These are phyloP conservation scores for rapeseed (Brassica napus) DNA, from an alignment of 345 rosid species.

Conservation along the genomic window DNA sequence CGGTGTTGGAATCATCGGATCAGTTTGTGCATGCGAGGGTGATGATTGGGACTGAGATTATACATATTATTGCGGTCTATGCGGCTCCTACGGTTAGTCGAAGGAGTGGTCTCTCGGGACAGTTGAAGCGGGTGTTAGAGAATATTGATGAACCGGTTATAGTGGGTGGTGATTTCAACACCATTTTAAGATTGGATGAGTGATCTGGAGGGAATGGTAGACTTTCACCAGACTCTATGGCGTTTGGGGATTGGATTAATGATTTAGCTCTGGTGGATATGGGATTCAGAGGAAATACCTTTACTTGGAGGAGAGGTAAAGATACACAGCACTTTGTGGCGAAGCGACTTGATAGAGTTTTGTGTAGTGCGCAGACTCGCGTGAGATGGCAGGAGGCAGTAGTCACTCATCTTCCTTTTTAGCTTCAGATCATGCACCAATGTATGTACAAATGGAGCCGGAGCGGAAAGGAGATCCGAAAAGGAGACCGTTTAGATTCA, in stretches of 20 bases:
- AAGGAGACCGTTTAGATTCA: neutral
- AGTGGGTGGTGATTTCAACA: too few relatives aligned
- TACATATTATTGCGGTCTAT: too few relatives aligned
- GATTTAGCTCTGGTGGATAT: neutral
- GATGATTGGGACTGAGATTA: too few relatives aligned
- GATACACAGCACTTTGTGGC: neutral
- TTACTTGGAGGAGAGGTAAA: too few relatives aligned
- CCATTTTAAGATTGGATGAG: too few relatives aligned
- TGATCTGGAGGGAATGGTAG: too few relatives aligned
- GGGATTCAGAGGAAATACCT: neutral
- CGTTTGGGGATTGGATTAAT: neutral
- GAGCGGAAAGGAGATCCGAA: neutral
- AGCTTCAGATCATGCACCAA: neutral
- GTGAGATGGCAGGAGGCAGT: neutral
- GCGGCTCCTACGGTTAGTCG: too few relatives aligned
- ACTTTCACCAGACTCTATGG: neutral
- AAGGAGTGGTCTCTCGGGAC: too few relatives aligned
- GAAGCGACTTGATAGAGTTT: neutral
- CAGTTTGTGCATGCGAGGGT: too few relatives aligned
- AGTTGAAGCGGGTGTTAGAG: too few relatives aligned
- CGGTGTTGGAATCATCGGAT: too few relatives aligned
- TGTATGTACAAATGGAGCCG: neutral
- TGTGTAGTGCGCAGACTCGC: neutral
- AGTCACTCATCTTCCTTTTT: neutral
- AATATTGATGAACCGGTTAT: too few relatives aligned